Conservation (phyloP, 1,284 basidiomycete genomes). For the Ustilago shanxiensis region DNA sequence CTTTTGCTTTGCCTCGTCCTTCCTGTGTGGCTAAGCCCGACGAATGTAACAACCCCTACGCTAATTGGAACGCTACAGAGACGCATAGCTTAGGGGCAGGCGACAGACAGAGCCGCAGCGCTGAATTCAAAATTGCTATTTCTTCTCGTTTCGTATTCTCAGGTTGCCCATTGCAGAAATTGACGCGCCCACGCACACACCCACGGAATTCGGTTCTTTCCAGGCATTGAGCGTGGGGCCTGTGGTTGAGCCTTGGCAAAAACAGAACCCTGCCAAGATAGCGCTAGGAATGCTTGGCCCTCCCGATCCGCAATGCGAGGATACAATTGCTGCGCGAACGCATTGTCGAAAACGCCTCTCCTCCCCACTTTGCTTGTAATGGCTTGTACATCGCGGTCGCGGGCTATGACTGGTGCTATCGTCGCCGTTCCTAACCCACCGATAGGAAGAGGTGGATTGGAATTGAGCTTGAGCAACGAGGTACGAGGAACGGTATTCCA, state of each 20-base stretch:
- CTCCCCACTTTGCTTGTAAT: background rate
- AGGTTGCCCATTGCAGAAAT: background rate
- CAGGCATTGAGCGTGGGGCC: background rate
- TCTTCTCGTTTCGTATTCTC: too few relatives aligned
- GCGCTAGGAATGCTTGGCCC: conserved; percentile 29
- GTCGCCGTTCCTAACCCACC: too few relatives aligned
- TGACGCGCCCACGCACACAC: too few relatives aligned
- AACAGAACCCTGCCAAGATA: conserved; percentile 28
- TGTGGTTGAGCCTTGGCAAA: conserved; percentile 10
- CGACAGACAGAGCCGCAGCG: conserved; percentile 2
- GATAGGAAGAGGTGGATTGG: too few relatives aligned
- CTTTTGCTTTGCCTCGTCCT: too few relatives aligned
- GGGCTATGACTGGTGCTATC: background rate
- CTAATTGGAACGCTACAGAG: conserved; percentile 2
- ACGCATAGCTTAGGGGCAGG: conserved; percentile 20
- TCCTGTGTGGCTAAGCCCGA: too few relatives aligned
- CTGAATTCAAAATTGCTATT: too few relatives aligned
- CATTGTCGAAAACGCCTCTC: background rate
- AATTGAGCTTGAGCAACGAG: too few relatives aligned
- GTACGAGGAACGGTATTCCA: background rate
- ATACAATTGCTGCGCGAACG: background rate
- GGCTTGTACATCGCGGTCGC: background rate
- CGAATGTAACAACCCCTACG: conserved; percentile 7
- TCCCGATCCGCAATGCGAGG: background rate
- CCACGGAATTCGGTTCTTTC: background rate